A percentile compares a stretch with the other conserved stretches of the same genome.
Conservation (phyloP, 2,329 filamentous ascomycete genomes). For the Talaromyces verruculosus region DNA sequence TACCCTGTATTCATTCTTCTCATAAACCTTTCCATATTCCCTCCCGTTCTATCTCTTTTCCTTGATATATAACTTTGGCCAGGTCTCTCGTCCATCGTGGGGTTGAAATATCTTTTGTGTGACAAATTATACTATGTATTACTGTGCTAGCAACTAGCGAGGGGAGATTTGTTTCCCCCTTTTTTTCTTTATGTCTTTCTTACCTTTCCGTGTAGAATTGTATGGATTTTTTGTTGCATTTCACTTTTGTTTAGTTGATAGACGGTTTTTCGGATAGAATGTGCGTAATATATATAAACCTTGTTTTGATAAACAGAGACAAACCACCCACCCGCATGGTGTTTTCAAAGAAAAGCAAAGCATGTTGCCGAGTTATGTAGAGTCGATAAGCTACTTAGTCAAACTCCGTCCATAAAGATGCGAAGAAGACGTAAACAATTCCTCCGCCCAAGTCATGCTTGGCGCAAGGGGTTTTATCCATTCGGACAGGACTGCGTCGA, state of each 20-base stretch:
- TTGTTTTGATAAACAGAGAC: neutral
- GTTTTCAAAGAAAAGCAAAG: no score
- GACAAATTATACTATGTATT: slow-evolving; percentile 19
- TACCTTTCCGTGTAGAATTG: slow-evolving; percentile 20
- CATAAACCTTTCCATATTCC: slow-evolving; percentile 28
- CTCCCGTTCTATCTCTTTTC: slow-evolving; percentile 8
- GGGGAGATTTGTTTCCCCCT: neutral
- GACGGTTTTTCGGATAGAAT: neutral
- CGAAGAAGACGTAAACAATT: slow-evolving; percentile 42
- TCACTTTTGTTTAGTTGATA: neutral
- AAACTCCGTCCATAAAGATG: slow-evolving; percentile 24
- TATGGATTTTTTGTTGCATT: slow-evolving; percentile 5
- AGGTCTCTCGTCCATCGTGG: neutral
- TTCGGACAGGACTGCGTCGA: slow-evolving; percentile 38
- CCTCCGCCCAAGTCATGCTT: slow-evolving; percentile 37
- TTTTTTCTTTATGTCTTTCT: neutral
- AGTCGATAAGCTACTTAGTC: slow-evolving; percentile 21
- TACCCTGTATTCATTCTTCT: slow-evolving; percentile 34
- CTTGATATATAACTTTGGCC: neutral
- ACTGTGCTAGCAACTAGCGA: slow-evolving; percentile 20
- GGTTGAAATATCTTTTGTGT: neutral
- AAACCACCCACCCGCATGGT: neutral
- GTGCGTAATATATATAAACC: neutral
- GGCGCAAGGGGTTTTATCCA: slow-evolving; percentile 43
- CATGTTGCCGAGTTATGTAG: neutral